Conservation (phyloP, 2,329 filamentous ascomycete species). For the Verticillium zaregamsianum region DNA sequence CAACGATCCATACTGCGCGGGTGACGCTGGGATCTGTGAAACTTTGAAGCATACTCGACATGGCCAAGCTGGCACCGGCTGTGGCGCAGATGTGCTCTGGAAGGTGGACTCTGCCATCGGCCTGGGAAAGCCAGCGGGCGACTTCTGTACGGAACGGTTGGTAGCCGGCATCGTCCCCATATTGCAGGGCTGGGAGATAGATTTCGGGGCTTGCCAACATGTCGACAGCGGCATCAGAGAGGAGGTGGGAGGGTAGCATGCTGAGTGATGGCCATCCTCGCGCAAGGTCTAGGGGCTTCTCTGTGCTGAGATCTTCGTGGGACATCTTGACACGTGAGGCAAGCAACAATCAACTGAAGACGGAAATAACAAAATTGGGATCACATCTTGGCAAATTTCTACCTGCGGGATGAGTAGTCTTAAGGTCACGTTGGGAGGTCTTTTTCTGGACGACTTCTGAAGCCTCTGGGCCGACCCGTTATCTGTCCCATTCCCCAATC, state of each 20-base stretch:
- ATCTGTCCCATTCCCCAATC: not conserved
- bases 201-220: conserved; percentile 58
- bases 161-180: conserved; percentile 75
- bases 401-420: too few relatives aligned
- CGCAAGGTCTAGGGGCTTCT: conserved; percentile 55
- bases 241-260: conserved; percentile 61
- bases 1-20: conserved; percentile 71
- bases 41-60: conserved; percentile 72
- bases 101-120: conserved; percentile 45
- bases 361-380: too few relatives aligned
- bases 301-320: too few relatives aligned
- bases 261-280: conserved; percentile 62
- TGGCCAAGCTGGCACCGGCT: conserved; percentile 78
- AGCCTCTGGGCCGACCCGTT: too few relatives aligned
- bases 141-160: conserved; percentile 64
- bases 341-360: not conserved
- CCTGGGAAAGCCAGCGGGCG: conserved; percentile 63
- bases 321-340: not conserved
- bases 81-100: conserved; percentile 70
- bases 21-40: conserved; percentile 79
- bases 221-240: conserved; percentile 56
- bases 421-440: too few relatives aligned
- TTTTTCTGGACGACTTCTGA: too few relatives aligned
- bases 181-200: conserved; percentile 62
- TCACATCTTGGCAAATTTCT: too few relatives aligned